Conservation (phyloP, 2,329 filamentous ascomycete genomes). For the Alternaria panax region DNA sequence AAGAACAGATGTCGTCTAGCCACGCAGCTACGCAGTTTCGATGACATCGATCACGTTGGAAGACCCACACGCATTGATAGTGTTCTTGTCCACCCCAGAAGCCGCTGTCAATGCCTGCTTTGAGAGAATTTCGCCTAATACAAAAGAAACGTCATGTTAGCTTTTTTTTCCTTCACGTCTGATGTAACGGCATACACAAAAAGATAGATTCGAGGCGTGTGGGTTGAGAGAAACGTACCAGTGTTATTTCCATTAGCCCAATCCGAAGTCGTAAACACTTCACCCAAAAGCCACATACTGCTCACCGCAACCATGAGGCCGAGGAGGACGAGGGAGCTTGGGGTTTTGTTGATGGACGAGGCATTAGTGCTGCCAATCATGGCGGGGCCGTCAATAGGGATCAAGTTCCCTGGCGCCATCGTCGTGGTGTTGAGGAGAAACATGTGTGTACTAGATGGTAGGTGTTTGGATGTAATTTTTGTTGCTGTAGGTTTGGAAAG, state of each 20-base stretch:
- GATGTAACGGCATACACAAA: too few relatives aligned
- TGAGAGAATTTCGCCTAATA: too few relatives aligned
- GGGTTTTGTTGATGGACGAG: not conserved
- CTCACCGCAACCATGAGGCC: not conserved
- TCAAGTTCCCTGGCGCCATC: not conserved
- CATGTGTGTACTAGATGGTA: too few relatives aligned
- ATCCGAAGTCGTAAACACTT: not conserved
- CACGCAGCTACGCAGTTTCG: too few relatives aligned
- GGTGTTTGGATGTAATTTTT: not conserved
- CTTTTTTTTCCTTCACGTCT: too few relatives aligned
- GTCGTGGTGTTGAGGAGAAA: not conserved
- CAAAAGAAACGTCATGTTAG: not conserved
- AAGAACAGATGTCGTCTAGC: too few relatives aligned
- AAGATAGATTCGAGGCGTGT: not conserved
- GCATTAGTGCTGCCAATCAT: not conserved
- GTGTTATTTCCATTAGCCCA: not conserved
- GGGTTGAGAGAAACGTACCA: not conserved
- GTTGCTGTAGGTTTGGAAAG: too few relatives aligned
- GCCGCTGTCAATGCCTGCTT: too few relatives aligned
- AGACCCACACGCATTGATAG: too few relatives aligned
- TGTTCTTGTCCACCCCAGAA: too few relatives aligned
- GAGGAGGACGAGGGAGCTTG: not conserved
- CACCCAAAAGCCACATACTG: not conserved
- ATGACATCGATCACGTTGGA: too few relatives aligned
- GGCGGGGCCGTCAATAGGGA: not conserved